Evolutionary conservation across 441 rosid genomes (phyloP).

Genomic region (Jatropha podagrica): DNA sequence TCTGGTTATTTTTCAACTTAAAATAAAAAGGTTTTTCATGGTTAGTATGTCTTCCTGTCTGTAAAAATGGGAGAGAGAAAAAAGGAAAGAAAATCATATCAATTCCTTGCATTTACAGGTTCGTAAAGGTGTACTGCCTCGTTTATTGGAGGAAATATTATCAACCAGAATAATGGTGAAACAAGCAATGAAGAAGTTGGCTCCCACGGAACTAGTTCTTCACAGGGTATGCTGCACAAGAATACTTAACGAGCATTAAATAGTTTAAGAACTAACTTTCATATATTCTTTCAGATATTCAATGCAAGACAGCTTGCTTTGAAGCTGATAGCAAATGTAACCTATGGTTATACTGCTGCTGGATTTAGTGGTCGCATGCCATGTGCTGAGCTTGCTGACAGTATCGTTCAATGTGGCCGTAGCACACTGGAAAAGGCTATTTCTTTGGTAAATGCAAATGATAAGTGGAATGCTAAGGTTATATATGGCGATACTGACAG

Average conservation of each 20-base stretch:
- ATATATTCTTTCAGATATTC: slow-evolving; percentile 67
- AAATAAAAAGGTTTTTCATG: not conserved
- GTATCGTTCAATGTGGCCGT: slow-evolving; percentile 98
- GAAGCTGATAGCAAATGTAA: slow-evolving; percentile 97
- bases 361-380: slow-evolving; percentile 99
- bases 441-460: slow-evolving; percentile 67
- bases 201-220: slow-evolving; percentile 76
- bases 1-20: not conserved
- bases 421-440: slow-evolving; percentile 90
- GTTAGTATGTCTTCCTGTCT: not conserved
- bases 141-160: slow-evolving; percentile 89
- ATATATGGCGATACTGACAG: slow-evolving; percentile 98
- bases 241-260: slow-evolving; percentile 6
- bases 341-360: slow-evolving; percentile 99
- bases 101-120: slow-evolving; percentile 45
- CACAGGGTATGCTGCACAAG: slow-evolving; percentile 60
- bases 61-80: not conserved
- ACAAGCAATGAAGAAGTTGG: slow-evolving; percentile 87
- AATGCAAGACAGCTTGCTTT: slow-evolving; percentile 99
- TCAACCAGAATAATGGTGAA: slow-evolving; percentile 97
- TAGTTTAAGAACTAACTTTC: slow-evolving; percentile 17
- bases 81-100: not conserved
- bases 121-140: slow-evolving; percentile 83
- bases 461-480: slow-evolving; percentile 80
- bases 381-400: slow-evolving; percentile 98